Conservation (phyloP, 1,284 basidiomycete genomes). For the Fomes fomentarius region DNA sequence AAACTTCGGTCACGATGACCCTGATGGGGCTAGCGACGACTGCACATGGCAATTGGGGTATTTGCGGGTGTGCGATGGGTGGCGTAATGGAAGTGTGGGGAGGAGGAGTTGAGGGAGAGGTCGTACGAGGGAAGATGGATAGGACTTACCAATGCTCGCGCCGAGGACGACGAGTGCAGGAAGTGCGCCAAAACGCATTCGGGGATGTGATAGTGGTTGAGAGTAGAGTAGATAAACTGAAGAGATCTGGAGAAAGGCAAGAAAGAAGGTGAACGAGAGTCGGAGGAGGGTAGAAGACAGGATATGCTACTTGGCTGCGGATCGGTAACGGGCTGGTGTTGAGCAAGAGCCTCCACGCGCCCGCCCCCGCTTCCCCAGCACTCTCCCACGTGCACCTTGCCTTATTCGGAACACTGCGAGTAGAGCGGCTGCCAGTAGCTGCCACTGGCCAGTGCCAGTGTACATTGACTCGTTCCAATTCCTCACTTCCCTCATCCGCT, state of each 20-base stretch:
- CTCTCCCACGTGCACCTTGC: too few relatives aligned
- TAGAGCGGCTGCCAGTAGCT: too few relatives aligned
- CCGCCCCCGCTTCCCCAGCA: too few relatives aligned
- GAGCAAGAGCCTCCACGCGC: too few relatives aligned
- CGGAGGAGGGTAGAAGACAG: background rate
- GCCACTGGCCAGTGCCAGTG: too few relatives aligned
- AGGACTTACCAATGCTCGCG: conserved; percentile 39
- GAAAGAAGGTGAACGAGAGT: background rate
- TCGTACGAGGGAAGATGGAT: background rate
- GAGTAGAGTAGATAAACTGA: background rate
- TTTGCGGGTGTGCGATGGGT: background rate
- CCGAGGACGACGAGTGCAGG: conserved; percentile 34
- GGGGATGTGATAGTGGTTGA: background rate
- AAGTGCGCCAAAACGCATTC: conserved; percentile 17
- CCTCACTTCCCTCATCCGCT: too few relatives aligned
- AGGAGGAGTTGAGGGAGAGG: background rate
- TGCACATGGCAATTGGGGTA: background rate
- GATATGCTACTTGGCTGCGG: conserved; percentile 2
- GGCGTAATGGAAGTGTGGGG: background rate
- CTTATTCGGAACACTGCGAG: too few relatives aligned
- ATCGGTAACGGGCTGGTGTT: background rate
- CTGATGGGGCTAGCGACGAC: conserved; percentile 42
- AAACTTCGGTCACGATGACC: conserved; percentile 39
- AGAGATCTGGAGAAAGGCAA: background rate
- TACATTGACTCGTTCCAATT: too few relatives aligned